Conservation (phyloP, 2,329 filamentous ascomycete species). For the Fusarium oligoseptatum region DNA sequence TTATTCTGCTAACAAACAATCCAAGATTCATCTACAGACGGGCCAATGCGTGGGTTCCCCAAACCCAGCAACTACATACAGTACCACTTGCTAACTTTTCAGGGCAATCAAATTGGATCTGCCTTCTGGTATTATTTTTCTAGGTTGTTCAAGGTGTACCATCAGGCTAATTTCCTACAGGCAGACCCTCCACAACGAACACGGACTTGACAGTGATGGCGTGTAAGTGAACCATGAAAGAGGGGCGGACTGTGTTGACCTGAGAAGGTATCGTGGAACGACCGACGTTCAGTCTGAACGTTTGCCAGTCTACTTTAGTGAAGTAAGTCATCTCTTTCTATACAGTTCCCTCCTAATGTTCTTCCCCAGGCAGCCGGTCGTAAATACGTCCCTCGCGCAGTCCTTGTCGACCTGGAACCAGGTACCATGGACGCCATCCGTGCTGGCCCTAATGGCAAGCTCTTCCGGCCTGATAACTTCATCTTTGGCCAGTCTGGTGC, state of each 20-base stretch:
- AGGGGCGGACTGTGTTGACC: neutral
- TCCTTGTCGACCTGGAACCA: neutral
- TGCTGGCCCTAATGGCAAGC: conserved; percentile 94
- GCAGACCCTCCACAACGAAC: neutral
- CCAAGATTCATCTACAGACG: conserved; percentile 1
- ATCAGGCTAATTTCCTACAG: neutral
- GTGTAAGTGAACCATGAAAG: neutral
- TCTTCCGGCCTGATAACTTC: conserved; percentile 99
- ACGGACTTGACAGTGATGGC: neutral
- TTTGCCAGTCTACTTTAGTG: neutral
- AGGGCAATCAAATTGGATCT: conserved; percentile 1
- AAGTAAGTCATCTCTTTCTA: neutral
- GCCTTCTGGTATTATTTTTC: neutral
- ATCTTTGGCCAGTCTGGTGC: conserved; percentile 99
- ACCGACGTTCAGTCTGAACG: neutral
- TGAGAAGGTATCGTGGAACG: neutral
- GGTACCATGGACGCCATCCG: neutral
- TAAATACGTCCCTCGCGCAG: neutral
- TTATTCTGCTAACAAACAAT: neutral
- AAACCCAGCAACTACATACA: neutral
- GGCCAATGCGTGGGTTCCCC: neutral
- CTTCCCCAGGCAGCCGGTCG: neutral
- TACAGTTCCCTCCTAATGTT: neutral
- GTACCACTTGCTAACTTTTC: neutral
- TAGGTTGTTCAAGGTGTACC: neutral